Conservation (phyloP, 805 yeast genomes). For the Candida corydali region DNA sequence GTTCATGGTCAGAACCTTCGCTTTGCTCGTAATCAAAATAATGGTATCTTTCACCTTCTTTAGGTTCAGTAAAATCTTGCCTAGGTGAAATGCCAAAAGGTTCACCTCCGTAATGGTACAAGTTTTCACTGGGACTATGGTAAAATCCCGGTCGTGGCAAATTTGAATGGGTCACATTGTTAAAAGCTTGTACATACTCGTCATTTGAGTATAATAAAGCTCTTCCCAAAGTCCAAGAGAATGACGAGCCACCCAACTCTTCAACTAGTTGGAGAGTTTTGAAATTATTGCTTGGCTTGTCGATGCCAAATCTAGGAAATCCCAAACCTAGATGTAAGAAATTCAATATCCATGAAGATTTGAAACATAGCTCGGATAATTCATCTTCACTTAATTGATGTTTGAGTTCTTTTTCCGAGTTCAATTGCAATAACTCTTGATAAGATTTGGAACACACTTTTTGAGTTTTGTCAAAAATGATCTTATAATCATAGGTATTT, state of each 20-base stretch:
- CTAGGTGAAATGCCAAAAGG: slow-evolving; percentile 33
- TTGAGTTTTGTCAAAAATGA: slow-evolving; percentile 41
- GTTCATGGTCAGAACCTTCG: slow-evolving; percentile 26
- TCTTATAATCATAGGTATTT: slow-evolving; percentile 40
- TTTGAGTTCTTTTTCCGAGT: slow-evolving; percentile 19
- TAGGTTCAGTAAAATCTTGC: slow-evolving; percentile 34
- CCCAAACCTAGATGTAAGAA: slow-evolving; percentile 60
- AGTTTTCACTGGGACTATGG: slow-evolving; percentile 44
- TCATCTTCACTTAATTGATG: slow-evolving; percentile 39
- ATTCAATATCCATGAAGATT: slow-evolving; percentile 54
- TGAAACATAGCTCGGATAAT: slow-evolving; percentile 54
- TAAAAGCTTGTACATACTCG: slow-evolving; percentile 44
- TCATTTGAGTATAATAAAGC: slow-evolving; percentile 60
- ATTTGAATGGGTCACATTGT: slow-evolving; percentile 16
- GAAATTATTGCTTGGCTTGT: slow-evolving; percentile 18
- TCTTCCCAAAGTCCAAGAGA: slow-evolving; percentile 56
- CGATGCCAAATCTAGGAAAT: slow-evolving; percentile 49
- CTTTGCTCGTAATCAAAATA: slow-evolving; percentile 29
- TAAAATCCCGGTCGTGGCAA: slow-evolving; percentile 42
- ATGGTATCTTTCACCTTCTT: slow-evolving; percentile 14
- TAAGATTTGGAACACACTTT: slow-evolving; percentile 45
- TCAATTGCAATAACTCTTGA: slow-evolving; percentile 30
- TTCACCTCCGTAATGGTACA: slow-evolving; percentile 54
- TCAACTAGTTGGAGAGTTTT: slow-evolving; percentile 43
- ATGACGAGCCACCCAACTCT: slow-evolving; percentile 38